Evolutionary conservation across 208 protist genomes (phyloP).

Genomic region (Acanthamoeba castellanii): DNA sequence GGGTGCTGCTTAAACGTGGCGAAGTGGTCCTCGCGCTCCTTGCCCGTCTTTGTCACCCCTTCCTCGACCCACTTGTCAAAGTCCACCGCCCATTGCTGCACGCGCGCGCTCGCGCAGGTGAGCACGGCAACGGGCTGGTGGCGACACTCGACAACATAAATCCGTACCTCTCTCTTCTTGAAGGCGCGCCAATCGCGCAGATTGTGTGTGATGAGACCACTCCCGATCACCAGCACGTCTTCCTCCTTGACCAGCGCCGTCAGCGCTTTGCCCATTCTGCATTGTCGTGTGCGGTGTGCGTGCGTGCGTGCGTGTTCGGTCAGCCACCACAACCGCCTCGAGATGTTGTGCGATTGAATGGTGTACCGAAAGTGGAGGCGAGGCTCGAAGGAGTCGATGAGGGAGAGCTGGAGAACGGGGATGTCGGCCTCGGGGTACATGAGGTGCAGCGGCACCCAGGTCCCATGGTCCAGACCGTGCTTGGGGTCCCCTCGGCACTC

Average conservation of each 20-base stretch:
- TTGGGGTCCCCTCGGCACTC: slow-evolving; percentile 77
- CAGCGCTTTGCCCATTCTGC: slow-evolving; percentile 90
- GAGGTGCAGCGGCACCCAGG: slow-evolving; percentile 91
- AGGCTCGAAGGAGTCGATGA: slow-evolving; percentile 87
- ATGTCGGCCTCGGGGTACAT: slow-evolving; percentile 92
- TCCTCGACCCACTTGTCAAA: slow-evolving; percentile 89
- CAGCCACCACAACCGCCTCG: too few relatives aligned
- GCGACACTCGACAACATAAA: too few relatives aligned
- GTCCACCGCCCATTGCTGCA: slow-evolving; percentile 71
- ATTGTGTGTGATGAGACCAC: slow-evolving; percentile 92
- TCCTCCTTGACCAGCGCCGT: slow-evolving; percentile 88
- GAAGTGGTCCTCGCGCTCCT: slow-evolving; percentile 80
- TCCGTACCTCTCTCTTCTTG: slow-evolving; percentile 1
- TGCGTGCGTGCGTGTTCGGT: too few relatives aligned
- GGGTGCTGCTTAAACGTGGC: slow-evolving; percentile 80
- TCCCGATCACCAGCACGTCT: slow-evolving; percentile 91
- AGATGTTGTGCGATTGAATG: neutral
- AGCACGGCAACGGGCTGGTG: too few relatives aligned
- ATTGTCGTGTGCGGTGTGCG: slow-evolving; percentile 83
- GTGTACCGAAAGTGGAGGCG: slow-evolving; percentile 19
- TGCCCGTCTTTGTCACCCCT: slow-evolving; percentile 61
- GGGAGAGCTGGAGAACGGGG: slow-evolving; percentile 92
- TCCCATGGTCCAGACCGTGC: slow-evolving; percentile 92
- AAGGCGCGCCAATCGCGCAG: slow-evolving; percentile 81
- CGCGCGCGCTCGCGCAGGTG: neutral